Base-by-base conservation (phyloP, 1,284 basidiomycete genomes). In the Sporisorium graminicola region DNA sequence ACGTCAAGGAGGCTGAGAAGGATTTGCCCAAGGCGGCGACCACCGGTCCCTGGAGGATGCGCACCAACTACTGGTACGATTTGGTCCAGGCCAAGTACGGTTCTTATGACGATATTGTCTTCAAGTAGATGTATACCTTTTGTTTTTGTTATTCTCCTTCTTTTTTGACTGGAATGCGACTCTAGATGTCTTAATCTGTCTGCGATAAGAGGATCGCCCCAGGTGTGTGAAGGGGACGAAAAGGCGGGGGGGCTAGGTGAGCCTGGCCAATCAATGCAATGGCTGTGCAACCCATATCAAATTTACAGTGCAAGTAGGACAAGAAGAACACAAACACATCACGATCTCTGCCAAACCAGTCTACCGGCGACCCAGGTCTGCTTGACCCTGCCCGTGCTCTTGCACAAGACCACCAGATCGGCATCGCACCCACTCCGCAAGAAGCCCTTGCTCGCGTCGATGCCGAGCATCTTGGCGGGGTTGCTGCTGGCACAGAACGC, bases 401-500 rank as follows among this genome's bases (percentile, higher is more conserved):
- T 90, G 60, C 94, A 88, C 29, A 95, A 89, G 50, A 91, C 90
- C 29, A 95, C 87, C 14, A 76, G 51, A 86, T 95, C 94, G 6
- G 93, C 94, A 82, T 95, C 92, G 29, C 90, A 92, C 13, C 93
- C 93, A 0, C 91, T 86, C 43, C 91, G 89, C 33, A 95, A 87
- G 22, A 91, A 92, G 24, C 94, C 94, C 86, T 94, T 95, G 73
- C 86, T 89, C 67, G 89, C 86, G 80, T 92, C 92, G 68, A 95
- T 60, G 3, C 92, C 91, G 18, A 95, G 88, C 83, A 92, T 92
- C 89, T 89, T 91, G 0, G 94, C 94, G 9, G 94, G 92, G 78
- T 93, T 92, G 81, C 89, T 90, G 0, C 93, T 94, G 22, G 92
- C 93, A 81, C 93, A 94, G 71, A 91, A 90, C 83, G 95, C 90